Base-by-base conservation (phyloP, 2,329 filamentous ascomycete species). In the Beauveria varroae region DNA sequence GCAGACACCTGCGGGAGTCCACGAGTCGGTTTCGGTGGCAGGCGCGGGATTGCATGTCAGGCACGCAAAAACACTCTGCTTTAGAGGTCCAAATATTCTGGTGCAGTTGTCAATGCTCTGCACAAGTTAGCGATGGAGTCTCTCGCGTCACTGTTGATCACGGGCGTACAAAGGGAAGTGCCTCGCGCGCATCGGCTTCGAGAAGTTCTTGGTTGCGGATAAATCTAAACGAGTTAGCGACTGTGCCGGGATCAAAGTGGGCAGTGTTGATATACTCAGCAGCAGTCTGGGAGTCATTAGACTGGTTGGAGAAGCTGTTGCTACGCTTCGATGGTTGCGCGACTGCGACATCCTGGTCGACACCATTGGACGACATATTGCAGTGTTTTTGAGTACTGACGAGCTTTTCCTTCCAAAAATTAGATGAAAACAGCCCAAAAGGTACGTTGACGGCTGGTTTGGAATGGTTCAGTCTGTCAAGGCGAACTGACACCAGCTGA, bases 71-170 rank as follows among this genome's bases (percentile, higher is more conserved):
- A 98, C 84, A 51, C 82, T 89, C 74, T 99, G 95, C 58, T 92
- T 88, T 18, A 99, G 80, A 8, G 92, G 83, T 0, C 95, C 95
- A 30, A 98, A 86, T n/a, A 88, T 86, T 67, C 92, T 88, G 53
- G 95, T 98, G 76, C 95, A 99, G 52, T 87, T 87, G 68, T 96
- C 91, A 72, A 98, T 97, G 75, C 95, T 93, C 90, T 96, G 66
- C n/a, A 49, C 60, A 14, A 47, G 62, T 70, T 59, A 71, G 65
- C 57, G 16, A 30, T n/a, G 9, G 24, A 22, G 22, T 54, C 62
- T 37, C 64, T 62, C 34, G 24, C 16, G 52, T 16, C n/a, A 50
- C 28, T 40, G 34, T 8, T 28, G 54, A 14, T 43, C 10, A 22
- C 40, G 69, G 46, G 41, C 85, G 69, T 78, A 96, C 91, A 72